A percentile compares a stretch with the other conserved stretches of the same genome.
phyloP scores from a whole-genome alignment of 2,329 filamentous ascomycete genomes.

The Aspergillus chevalieri region DNA sequence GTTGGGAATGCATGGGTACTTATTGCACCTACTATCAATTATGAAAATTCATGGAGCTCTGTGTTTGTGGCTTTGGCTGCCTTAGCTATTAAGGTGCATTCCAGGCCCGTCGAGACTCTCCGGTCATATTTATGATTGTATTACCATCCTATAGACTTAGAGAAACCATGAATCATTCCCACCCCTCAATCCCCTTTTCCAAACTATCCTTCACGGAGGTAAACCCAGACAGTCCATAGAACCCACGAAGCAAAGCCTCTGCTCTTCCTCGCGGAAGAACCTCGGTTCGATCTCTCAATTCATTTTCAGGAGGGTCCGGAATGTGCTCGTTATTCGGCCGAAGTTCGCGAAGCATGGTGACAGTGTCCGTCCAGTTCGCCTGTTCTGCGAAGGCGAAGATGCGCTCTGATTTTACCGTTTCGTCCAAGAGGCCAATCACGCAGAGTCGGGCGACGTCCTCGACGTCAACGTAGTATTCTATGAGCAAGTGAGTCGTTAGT shows the following conservation, averaged over 20 bases:
- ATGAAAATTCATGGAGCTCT: too few species aligned
- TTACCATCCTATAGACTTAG: not conserved
- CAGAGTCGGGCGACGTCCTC: slow-evolving; percentile 49
- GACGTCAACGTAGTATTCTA: slow-evolving; percentile 45
- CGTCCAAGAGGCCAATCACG: slow-evolving; percentile 46
- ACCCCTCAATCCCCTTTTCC: slow-evolving; percentile 4
- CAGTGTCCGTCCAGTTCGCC: slow-evolving; percentile 41
- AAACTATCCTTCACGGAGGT: slow-evolving; percentile 22
- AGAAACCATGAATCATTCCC: not conserved
- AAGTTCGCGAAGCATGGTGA: slow-evolving; percentile 33
- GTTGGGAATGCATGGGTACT: not conserved
- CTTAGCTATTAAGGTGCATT: too few species aligned
- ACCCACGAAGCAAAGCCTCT: slow-evolving; percentile 22
- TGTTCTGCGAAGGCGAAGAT: slow-evolving; percentile 49
- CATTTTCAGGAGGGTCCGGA: slow-evolving; percentile 16
- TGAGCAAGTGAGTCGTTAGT: not conserved
- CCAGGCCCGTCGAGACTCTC: too few species aligned
- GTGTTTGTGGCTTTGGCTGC: too few species aligned
- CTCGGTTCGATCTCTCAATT: slow-evolving; percentile 19
- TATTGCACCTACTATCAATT: too few species aligned
- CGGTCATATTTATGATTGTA: too few species aligned
- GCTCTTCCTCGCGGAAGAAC: slow-evolving; percentile 18
- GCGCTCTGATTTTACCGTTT: slow-evolving; percentile 43
- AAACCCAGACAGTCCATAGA: slow-evolving; percentile 22
- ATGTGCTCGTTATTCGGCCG: slow-evolving; percentile 35